These are phyloP conservation scores for Teratosphaeria zuluensis DNA, from an alignment of 2,329 filamentous ascomycete species.

Conservation along the genomic window DNA sequence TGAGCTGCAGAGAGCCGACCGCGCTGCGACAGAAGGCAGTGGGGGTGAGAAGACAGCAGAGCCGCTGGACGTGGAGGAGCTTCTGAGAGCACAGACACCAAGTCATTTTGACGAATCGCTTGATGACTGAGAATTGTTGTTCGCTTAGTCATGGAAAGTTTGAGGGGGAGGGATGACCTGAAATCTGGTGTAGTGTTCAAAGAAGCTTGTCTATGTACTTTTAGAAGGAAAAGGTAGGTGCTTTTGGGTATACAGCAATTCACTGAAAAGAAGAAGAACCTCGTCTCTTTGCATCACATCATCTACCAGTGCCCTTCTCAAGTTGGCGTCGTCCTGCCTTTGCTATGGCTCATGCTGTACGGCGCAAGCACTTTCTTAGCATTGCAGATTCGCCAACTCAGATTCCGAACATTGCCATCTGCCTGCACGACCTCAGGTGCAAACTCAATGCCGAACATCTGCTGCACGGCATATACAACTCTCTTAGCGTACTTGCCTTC, in stretches of 20 bases:
- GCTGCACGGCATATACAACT: slow-evolving; percentile 86
- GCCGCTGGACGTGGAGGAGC: neutral
- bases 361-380: slow-evolving; percentile 77
- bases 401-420: slow-evolving; percentile 79
- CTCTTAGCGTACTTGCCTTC: slow-evolving; percentile 82
- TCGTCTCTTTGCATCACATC: neutral
- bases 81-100: neutral
- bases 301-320: neutral
- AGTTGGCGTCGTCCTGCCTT: slow-evolving; percentile 5
- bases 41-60: neutral
- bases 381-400: slow-evolving; percentile 91
- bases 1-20: no score
- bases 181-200: no score
- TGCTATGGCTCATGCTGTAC: slow-evolving; percentile 27
- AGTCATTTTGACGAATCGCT: neutral
- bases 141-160: neutral
- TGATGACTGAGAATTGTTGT: neutral
- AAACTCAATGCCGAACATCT: slow-evolving; percentile 96
- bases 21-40: neutral
- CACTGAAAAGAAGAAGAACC: neutral
- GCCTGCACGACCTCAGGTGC: slow-evolving; percentile 84
- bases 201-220: neutral
- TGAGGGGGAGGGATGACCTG: no score
- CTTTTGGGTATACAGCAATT: neutral
- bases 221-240: neutral